Evolutionary conservation across 352 stramenopile genomes (phyloP).

Genomic region (Globisporangium middletonii): DNA sequence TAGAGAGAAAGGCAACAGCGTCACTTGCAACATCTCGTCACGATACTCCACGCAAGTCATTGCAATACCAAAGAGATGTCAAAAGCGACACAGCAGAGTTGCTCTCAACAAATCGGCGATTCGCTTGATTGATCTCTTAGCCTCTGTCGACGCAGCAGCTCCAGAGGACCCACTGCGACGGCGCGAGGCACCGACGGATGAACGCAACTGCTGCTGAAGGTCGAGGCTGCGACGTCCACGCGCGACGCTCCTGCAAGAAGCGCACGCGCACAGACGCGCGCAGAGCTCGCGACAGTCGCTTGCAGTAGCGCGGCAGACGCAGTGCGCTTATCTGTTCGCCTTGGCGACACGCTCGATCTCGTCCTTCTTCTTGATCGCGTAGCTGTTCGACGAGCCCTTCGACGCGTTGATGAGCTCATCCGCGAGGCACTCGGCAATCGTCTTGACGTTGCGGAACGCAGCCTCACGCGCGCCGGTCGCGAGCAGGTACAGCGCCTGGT

Average conservation of each 20-base stretch:
- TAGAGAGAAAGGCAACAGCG: background rate
- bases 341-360: slow-evolving; percentile 99
- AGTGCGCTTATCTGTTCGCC: slow-evolving; percentile 98
- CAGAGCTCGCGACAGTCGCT: slow-evolving; percentile 3
- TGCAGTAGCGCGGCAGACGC: slow-evolving; percentile 1
- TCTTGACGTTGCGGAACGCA: slow-evolving; percentile 99
- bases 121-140: slow-evolving; percentile 63
- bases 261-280: too few species aligned
- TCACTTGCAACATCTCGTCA: background rate
- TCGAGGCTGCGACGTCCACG: too few species aligned
- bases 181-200: background rate
- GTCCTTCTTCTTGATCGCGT: slow-evolving; percentile 99
- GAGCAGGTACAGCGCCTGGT: slow-evolving; percentile 99
- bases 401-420: slow-evolving; percentile 99
- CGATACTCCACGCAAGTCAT: background rate
- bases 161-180: slow-evolving; percentile 16
- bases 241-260: too few species aligned
- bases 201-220: too few species aligned
- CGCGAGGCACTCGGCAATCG: slow-evolving; percentile 98
- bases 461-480: slow-evolving; percentile 96
- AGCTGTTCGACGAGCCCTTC: slow-evolving; percentile 99
- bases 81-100: slow-evolving; percentile 17
- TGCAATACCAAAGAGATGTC: background rate
- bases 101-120: slow-evolving; percentile 87
- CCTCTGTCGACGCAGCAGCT: slow-evolving; percentile 24